These are phyloP conservation scores for Carallia pectinifolia DNA, from an alignment of 345 rosid species.

Conservation along the genomic window DNA sequence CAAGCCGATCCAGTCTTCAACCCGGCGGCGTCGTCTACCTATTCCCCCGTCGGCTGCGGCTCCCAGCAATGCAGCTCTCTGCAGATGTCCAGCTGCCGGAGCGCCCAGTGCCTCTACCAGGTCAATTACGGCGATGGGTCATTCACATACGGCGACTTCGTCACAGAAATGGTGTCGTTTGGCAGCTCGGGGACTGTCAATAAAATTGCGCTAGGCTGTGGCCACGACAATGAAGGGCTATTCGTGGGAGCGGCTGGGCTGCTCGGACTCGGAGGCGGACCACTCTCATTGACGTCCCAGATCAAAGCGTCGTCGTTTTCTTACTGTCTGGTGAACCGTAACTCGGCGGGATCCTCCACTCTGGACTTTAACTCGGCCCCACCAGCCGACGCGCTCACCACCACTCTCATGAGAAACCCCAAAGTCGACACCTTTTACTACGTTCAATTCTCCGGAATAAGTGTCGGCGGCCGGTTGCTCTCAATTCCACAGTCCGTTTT, in stretches of 20 bases:
- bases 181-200: slow-evolving; percentile 16
- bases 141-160: slow-evolving; percentile 68
- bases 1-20: slow-evolving; percentile 77
- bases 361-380: slow-evolving; percentile 69
- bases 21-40: slow-evolving; percentile 63
- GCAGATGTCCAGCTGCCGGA: slow-evolving; percentile 50
- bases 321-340: slow-evolving; percentile 83
- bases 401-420: slow-evolving; percentile 56
- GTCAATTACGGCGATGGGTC: slow-evolving; percentile 95
- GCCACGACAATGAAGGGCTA: slow-evolving; percentile 82
- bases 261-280: slow-evolving; percentile 89
- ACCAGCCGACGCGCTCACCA: slow-evolving; percentile 43
- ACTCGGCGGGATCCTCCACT: slow-evolving; percentile 58
- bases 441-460: slow-evolving; percentile 72
- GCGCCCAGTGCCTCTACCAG: slow-evolving; percentile 58
- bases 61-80: slow-evolving; percentile 55
- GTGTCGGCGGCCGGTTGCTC: slow-evolving; percentile 69
- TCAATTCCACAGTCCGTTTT: slow-evolving; percentile 54
- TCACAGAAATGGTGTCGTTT: slow-evolving; percentile 72
- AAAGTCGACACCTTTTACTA: slow-evolving; percentile 80
- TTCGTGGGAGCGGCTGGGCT: slow-evolving; percentile 84
- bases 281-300: slow-evolving; percentile 64
- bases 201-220: slow-evolving; percentile 57
- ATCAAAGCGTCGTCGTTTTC: slow-evolving; percentile 73
- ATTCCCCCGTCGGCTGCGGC: slow-evolving; percentile 48